A percentile compares a stretch with the other conserved stretches of the same genome.
Evolutionary conservation across 2,329 filamentous ascomycete species (phyloP).

Genomic region (Paraphaeosphaeria minitans): DNA sequence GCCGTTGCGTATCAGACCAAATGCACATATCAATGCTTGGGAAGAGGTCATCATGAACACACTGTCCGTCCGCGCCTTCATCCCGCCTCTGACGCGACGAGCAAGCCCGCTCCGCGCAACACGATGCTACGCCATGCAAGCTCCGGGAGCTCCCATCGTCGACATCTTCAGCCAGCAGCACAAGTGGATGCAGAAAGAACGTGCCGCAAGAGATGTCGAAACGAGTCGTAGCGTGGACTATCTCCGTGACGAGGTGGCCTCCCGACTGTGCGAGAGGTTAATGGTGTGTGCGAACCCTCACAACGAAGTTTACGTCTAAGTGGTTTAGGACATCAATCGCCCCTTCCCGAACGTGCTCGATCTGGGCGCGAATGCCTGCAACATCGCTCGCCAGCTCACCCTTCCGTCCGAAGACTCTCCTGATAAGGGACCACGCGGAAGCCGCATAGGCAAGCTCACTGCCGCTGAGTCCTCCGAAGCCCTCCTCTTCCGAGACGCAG

Average conservation of each 20-base stretch:
- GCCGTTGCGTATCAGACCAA: not conserved
- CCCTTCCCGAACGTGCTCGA: slow-evolving; percentile 84
- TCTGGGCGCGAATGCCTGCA: slow-evolving; percentile 93
- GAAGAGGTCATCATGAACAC: slow-evolving; percentile 31
- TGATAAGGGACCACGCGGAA: slow-evolving; percentile 68
- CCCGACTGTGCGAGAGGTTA: slow-evolving; percentile 81
- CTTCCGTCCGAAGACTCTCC: slow-evolving; percentile 63
- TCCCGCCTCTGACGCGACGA: slow-evolving; percentile 38
- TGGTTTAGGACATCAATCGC: slow-evolving; percentile 84
- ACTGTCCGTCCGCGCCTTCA: slow-evolving; percentile 42
- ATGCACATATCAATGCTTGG: slow-evolving; percentile 6
- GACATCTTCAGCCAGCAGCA: slow-evolving; percentile 89
- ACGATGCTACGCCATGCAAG: slow-evolving; percentile 75
- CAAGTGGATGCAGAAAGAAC: slow-evolving; percentile 92
- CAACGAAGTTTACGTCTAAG: slow-evolving; percentile 15
- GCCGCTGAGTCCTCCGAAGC: slow-evolving; percentile 80
- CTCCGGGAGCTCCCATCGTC: slow-evolving; percentile 75
- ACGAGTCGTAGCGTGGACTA: slow-evolving; percentile 85
- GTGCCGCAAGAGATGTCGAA: slow-evolving; percentile 73
- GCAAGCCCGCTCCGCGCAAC: slow-evolving; percentile 28
- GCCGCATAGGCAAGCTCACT: slow-evolving; percentile 73
- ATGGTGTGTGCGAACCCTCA: slow-evolving; percentile 59
- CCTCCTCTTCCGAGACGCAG: slow-evolving; percentile 79
- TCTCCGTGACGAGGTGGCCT: slow-evolving; percentile 88
- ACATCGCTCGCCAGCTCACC: slow-evolving; percentile 82